A percentile compares a stretch with the other conserved stretches of the same genome.
These are phyloP conservation scores for Hanseniaspora jakobsenii DNA, from an alignment of 805 yeast genomes.

Conservation along the genomic window DNA sequence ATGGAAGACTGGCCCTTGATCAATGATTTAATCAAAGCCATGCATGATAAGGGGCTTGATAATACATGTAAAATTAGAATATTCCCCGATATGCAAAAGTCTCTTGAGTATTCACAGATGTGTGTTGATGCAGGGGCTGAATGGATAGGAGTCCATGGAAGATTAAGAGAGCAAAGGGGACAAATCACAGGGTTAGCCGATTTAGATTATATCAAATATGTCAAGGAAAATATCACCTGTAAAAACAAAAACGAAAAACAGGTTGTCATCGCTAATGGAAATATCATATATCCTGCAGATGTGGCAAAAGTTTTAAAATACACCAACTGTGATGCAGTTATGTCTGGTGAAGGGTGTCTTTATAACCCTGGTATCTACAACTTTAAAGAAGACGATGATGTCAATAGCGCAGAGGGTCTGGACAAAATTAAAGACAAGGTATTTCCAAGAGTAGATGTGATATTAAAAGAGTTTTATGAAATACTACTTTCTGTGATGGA, in stretches of 20 bases:
- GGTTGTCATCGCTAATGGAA: slow-evolving; percentile 90
- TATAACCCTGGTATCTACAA: slow-evolving; percentile 84
- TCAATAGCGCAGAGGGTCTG: slow-evolving; percentile 19
- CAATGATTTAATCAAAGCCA: slow-evolving; percentile 51
- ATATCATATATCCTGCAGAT: slow-evolving; percentile 81
- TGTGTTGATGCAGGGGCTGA: slow-evolving; percentile 91
- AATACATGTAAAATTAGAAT: slow-evolving; percentile 84
- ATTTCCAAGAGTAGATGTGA: slow-evolving; percentile 74
- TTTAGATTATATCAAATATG: slow-evolving; percentile 65
- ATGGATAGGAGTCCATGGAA: slow-evolving; percentile 85
- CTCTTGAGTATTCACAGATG: slow-evolving; percentile 77
- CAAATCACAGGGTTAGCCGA: slow-evolving; percentile 92
- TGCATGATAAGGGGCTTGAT: slow-evolving; percentile 37
- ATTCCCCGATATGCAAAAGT: slow-evolving; percentile 70
- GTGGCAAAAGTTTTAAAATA: slow-evolving; percentile 52
- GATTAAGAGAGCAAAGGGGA: slow-evolving; percentile 96
- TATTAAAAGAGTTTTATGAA: slow-evolving; percentile 79
- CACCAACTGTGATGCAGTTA: slow-evolving; percentile 75
- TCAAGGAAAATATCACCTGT: slow-evolving; percentile 62
- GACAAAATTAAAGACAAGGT: slow-evolving; percentile 44
- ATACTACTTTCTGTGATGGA: slow-evolving; percentile 42
- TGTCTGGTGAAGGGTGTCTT: slow-evolving; percentile 94
- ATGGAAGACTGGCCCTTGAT: slow-evolving; percentile 96
- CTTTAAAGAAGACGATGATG: slow-evolving; percentile 18
- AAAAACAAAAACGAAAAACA: slow-evolving; percentile 36